Conservation (phyloP, 2,329 filamentous ascomycete species). For the Penicillium sp. region DNA sequence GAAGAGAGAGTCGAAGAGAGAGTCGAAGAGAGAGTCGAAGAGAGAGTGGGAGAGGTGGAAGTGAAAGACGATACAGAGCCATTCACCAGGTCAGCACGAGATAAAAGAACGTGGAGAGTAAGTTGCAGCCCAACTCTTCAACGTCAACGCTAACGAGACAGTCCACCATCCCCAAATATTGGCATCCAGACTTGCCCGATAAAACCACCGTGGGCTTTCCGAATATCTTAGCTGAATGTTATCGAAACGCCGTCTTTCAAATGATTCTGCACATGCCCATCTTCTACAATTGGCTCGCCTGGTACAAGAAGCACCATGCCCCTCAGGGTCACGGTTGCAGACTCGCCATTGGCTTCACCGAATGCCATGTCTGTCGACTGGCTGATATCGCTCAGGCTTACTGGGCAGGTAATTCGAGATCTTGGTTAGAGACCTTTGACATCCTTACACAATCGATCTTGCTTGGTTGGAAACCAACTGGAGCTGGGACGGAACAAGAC, state of each 20-base stretch:
- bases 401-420: conserved; percentile 9
- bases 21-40: too few species aligned
- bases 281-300: conserved; percentile 19
- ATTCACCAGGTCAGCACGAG: background rate
- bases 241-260: conserved; percentile 22
- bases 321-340: background rate
- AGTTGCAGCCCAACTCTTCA: background rate
- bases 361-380: conserved; percentile 13
- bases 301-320: conserved; percentile 6
- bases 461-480: background rate
- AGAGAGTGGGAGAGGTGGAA: background rate
- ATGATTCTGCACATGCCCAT: conserved; percentile 22
- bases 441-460: background rate
- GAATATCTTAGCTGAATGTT: conserved; percentile 13
- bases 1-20: background rate
- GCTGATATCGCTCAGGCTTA: conserved; percentile 10
- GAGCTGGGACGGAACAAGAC: conserved; percentile 7
- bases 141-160: background rate
- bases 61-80: background rate
- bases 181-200: background rate
- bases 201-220: conserved; percentile 2
- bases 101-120: background rate
- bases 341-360: background rate
- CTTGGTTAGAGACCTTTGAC: background rate
- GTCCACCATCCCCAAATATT: background rate